Base-by-base conservation (phyloP, 2,329 filamentous ascomycete species). In the Drechslerella stenobrocha region DNA sequence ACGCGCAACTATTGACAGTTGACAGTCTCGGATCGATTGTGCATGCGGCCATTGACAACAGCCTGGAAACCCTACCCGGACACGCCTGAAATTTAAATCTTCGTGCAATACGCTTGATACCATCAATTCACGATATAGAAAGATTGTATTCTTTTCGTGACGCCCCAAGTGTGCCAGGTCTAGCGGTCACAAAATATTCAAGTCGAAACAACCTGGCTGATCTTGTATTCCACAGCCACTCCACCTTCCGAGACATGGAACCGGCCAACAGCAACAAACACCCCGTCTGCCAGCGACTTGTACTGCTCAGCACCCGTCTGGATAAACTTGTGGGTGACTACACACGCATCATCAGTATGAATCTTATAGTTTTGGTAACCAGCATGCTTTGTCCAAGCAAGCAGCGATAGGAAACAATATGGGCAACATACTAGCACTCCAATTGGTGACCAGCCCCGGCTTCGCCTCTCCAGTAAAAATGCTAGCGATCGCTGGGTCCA, bases 211-310 rank as follows among this genome's bases (percentile, higher is more conserved):
- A 79, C 76, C 60, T 78, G 75, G 56, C 77, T 79, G 69, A 79
- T 77, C 70, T 78, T 78, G 70, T 78, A 79, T 71, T 79, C 77
- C 18, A 79, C 77, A 3, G 51, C 23, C 18, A 66, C 61, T 13
- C 15, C 44, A 24, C 50, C 48, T 9, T 58, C 53, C 24, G 76
- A 70, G 15, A 75, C 70, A 28, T 78, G 73, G 70, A 79, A 79
- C 18, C 77, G 74, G 20, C 78, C 78, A 13, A 76, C 77, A 1
- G 74, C 77, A 40, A 79, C 77, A 66, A 75, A 78, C n/a, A 79
- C 58, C 58, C 76, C 78, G 51, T 76, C 64, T 59, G 78, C 75
- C 3, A 79, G 69, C 2, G 70, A 71, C 66, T 74, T 76, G 42
- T 78, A 70, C 18, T 71, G 73, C 6, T 75, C 73, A 52, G 73